Percentiles rank a stretch among this genome's conserved stretches.
Conservation (phyloP, 2,329 filamentous ascomycete species). For the Emergomyces africanus region DNA sequence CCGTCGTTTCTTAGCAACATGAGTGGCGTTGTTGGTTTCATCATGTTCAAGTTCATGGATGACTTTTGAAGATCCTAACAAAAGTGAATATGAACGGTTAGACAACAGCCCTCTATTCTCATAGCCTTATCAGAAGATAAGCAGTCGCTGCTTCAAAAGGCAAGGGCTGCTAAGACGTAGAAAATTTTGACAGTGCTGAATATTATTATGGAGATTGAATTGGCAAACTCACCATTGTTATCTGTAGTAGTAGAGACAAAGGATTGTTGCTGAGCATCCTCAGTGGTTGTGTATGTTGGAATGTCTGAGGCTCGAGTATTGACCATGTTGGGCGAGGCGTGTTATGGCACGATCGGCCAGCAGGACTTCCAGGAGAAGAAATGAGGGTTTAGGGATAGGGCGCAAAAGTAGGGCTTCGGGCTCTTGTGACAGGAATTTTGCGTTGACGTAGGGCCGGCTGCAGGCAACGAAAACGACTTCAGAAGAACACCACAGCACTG, state of each 20-base stretch:
- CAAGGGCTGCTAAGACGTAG: neutral
- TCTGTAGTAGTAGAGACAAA: slow-evolving; percentile 17
- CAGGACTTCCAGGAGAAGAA: slow-evolving; percentile 32
- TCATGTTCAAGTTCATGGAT: slow-evolving; percentile 21
- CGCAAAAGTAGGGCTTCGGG: slow-evolving; percentile 31
- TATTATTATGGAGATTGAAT: neutral
- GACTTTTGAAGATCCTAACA: slow-evolving; percentile 18
- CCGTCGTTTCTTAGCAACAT: slow-evolving; percentile 29
- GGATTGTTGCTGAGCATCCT: slow-evolving; percentile 17
- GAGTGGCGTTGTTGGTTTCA: slow-evolving; percentile 20
- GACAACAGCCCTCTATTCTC: neutral
- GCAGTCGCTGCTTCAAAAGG: neutral
- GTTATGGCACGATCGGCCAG: slow-evolving; percentile 13
- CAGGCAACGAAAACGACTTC: slow-evolving; percentile 2
- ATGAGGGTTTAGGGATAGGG: slow-evolving; percentile 38
- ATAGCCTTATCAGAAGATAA: neutral
- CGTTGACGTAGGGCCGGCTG: neutral
- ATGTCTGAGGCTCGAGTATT: slow-evolving; percentile 18
- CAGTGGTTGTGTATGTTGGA: slow-evolving; percentile 18
- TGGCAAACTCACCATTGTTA: slow-evolving; percentile 22
- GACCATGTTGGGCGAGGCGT: slow-evolving; percentile 20
- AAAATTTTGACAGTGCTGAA: neutral
- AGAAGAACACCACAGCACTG: neutral
- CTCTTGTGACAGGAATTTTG: slow-evolving; percentile 4
- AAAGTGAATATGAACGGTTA: neutral